Percentiles rank a stretch among this genome's conserved stretches.
Conservation (phyloP, 352 stramenopile species). For the Pythium monospermum region DNA sequence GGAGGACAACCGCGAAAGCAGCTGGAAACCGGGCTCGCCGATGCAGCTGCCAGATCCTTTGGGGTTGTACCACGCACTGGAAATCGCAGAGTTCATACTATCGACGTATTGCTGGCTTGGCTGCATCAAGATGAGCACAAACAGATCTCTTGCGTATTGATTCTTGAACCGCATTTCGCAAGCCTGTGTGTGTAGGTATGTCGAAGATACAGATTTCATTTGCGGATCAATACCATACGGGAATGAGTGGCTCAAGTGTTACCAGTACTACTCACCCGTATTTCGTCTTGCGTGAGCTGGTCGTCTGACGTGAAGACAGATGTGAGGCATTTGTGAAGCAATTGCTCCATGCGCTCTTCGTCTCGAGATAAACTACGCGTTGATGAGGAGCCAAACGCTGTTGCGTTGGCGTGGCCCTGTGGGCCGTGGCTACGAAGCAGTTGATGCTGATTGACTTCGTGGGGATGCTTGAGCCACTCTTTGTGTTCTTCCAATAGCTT, state of each 20-base stretch:
- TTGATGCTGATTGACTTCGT: conserved; percentile 20
- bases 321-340: conserved; percentile 79
- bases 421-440: not conserved
- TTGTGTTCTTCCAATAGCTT: conserved; percentile 20
- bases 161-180: conserved; percentile 66
- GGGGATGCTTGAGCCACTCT: conserved; percentile 22
- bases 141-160: conserved; percentile 66
- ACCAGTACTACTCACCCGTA: conserved; percentile 43
- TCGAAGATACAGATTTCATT: too few relatives aligned
- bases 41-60: conserved; percentile 82
- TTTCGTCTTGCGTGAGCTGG: conserved; percentile 41
- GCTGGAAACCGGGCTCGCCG: conserved; percentile 55
- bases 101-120: conserved; percentile 72
- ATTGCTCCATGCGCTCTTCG: conserved; percentile 71
- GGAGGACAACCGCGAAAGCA: conserved; percentile 50
- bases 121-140: conserved; percentile 86
- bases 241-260: too few relatives aligned
- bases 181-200: conserved; percentile 27
- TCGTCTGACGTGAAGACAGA: conserved; percentile 82
- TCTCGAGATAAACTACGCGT: conserved; percentile 52
- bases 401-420: not conserved
- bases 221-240: too few relatives aligned
- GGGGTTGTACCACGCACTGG: conserved; percentile 64
- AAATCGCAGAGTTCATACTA: conserved; percentile 18
- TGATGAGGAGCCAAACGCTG: not conserved